Base-by-base conservation (phyloP, 2,329 filamentous ascomycete species). In the Claviceps sp. region DNA sequence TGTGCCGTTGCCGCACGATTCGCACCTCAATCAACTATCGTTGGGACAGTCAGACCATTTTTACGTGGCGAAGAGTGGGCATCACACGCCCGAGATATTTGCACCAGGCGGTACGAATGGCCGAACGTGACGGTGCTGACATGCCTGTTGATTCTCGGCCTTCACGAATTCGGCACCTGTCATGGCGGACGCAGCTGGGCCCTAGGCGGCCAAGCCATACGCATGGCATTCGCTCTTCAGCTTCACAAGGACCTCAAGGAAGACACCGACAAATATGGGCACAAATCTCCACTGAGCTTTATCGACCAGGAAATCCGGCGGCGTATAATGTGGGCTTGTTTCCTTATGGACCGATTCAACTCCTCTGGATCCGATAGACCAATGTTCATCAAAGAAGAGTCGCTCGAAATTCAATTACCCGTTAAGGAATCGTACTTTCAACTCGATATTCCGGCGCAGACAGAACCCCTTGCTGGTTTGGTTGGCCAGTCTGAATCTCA, bases 321-420 rank as follows among this genome's bases (percentile, higher is more conserved):
- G 58, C 80, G 93, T 52, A 93, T 89, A 2, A 97, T 98, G 91
- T 98, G 93, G 93, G 87, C 90, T 13, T 97, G 91, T 64, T 95
- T 95, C 62, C 68, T 96, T 52, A 96, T 97, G 90, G 93, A 98
- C 64, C 82, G 91, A 0, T 96, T 96, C 72, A 96, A 94, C 67
- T 96, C 91, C 0, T 96, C 90, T 1, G 91, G 93, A 2, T 94
- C 88, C 2, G 90, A 96, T 61, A 79, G 91, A 39, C 93, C 93
- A 20, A 87, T 88, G 50, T 95, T 96, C 59, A 85, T 95, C 51
- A 85, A 87, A 57, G 89, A 96, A 65, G 87, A 93, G 57, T 88
- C 87, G 51, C 78, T 97, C 55, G 84, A 88, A 58, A 88, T 96
- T 16, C 91, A 93, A 56, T 71, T 98, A 23, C 93, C 93, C 0